Evolutionary conservation across 441 rosid genomes (phyloP).

Genomic region (Isatis lusitanica): DNA sequence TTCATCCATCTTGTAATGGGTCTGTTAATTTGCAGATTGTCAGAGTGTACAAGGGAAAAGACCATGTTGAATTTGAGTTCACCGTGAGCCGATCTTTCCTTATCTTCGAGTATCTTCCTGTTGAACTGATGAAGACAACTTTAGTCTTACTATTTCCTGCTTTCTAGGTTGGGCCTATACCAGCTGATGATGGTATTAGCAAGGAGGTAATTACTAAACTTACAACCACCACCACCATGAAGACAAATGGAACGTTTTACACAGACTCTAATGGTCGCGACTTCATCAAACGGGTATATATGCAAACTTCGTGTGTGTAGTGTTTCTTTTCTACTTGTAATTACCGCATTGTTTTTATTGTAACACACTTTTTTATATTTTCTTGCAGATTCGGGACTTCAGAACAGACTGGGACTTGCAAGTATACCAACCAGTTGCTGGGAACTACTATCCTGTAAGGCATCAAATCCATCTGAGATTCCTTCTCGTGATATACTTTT

Average conservation of each 20-base stretch:
- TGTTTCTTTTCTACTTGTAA: neutral
- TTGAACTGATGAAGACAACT: constrained; percentile 20
- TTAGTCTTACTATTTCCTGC: constrained; percentile 27
- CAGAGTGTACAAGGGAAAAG: constrained; percentile 66
- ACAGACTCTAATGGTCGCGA: constrained; percentile 80
- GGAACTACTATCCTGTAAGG: constrained; percentile 75
- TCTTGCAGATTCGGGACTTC: constrained; percentile 59
- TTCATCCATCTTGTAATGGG: constrained; percentile 24
- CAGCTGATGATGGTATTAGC: constrained; percentile 64
- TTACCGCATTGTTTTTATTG: neutral
- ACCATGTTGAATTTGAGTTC: constrained; percentile 74
- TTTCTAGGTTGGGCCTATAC: constrained; percentile 73
- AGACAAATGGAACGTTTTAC: constrained; percentile 66
- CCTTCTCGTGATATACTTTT: constrained; percentile 13
- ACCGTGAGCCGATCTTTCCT: constrained; percentile 46
- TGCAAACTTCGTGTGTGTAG: constrained; percentile 12
- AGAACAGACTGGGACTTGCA: constrained; percentile 72
- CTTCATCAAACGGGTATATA: constrained; percentile 69
- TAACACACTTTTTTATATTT: neutral
- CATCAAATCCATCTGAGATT: constrained; percentile 26
- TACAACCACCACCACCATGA: constrained; percentile 58
- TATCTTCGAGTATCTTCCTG: neutral
- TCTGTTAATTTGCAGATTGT: constrained; percentile 45
- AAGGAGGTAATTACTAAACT: constrained; percentile 62
- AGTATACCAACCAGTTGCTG: constrained; percentile 70